phyloP scores from a whole-genome alignment of 768 basidiomycete species.

The Termitomyces sp. region DNA sequence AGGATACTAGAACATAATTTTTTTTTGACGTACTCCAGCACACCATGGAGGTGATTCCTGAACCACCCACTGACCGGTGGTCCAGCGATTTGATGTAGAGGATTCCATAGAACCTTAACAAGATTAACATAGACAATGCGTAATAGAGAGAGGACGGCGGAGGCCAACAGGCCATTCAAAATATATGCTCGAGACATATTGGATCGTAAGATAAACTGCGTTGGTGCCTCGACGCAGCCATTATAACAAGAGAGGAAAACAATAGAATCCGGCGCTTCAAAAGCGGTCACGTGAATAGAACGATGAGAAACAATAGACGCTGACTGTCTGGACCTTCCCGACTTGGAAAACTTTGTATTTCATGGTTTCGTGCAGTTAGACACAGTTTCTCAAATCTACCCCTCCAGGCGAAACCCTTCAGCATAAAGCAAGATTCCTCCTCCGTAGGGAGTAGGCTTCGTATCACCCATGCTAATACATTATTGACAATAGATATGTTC shows the following conservation, averaged over 20 bases:
- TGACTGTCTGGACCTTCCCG: no score
- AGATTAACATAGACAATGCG: slow-evolving; percentile 26
- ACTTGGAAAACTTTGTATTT: not conserved
- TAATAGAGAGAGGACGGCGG: slow-evolving; percentile 2
- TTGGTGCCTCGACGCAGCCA: not conserved
- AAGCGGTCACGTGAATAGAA: not conserved
- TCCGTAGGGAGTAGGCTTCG: no score
- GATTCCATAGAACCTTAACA: slow-evolving; percentile 31
- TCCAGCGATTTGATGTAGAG: slow-evolving; percentile 53
- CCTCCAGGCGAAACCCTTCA: not conserved
- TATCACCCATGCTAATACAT: not conserved
- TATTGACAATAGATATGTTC: not conserved
- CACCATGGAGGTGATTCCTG: slow-evolving; percentile 43
- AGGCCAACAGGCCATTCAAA: slow-evolving; percentile 7
- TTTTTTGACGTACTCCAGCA: slow-evolving; percentile 48
- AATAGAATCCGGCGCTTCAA: not conserved
- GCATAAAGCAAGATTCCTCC: not conserved
- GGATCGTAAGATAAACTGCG: not conserved
- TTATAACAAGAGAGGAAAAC: slow-evolving; percentile 2
- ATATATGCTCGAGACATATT: slow-evolving; percentile 7
- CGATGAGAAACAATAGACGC: not conserved
- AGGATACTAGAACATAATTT: not conserved
- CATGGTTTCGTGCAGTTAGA: not conserved
- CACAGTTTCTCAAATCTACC: not conserved
- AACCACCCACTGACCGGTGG: slow-evolving; percentile 48